Evolutionary conservation across 2,329 filamentous ascomycete genomes (phyloP).

Genomic region (Fusarium brachygibbosum): DNA sequence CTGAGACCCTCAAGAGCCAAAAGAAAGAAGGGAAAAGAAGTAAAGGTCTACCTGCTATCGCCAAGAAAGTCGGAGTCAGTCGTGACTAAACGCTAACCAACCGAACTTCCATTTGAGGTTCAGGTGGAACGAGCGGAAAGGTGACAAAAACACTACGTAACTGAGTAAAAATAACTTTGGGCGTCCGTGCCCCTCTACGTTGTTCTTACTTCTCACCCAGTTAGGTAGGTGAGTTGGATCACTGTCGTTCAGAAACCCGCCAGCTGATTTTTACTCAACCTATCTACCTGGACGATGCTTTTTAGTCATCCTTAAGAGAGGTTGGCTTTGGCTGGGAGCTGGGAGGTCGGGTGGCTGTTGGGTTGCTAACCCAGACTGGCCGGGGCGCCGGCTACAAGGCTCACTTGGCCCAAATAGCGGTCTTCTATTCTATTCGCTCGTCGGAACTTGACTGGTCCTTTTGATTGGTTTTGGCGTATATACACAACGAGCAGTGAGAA

Average conservation of each 20-base stretch:
- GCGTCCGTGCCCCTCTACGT: constrained; percentile 41
- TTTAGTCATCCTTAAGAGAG: constrained; percentile 15
- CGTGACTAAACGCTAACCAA: constrained; percentile 20
- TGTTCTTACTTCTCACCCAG: constrained; percentile 7
- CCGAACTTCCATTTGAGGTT: neutral
- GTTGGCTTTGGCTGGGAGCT: constrained; percentile 2
- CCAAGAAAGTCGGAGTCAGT: constrained; percentile 22
- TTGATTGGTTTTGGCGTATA: constrained; percentile 30
- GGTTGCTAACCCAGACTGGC: constrained; percentile 1
- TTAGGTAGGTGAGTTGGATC: constrained; percentile 6
- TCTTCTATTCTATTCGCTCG: constrained; percentile 24
- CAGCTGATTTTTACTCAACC: constrained; percentile 1
- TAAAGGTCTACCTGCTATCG: constrained; percentile 1
- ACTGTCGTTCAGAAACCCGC: constrained; percentile 8
- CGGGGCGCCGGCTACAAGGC: constrained; percentile 19
- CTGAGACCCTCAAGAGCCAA: constrained; percentile 21
- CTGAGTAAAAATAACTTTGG: constrained; percentile 52
- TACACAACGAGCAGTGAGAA: constrained; percentile 11
- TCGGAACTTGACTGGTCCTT: neutral
- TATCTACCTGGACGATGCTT: neutral
- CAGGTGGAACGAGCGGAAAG: constrained; percentile 22
- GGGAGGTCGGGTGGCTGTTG: neutral
- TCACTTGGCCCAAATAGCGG: constrained; percentile 28
- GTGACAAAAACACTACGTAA: constrained; percentile 47
- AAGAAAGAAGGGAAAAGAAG: constrained; percentile 7